These are phyloP conservation scores for Sedum album DNA, from an alignment of 164 flowering plant species.

Conservation along the genomic window DNA sequence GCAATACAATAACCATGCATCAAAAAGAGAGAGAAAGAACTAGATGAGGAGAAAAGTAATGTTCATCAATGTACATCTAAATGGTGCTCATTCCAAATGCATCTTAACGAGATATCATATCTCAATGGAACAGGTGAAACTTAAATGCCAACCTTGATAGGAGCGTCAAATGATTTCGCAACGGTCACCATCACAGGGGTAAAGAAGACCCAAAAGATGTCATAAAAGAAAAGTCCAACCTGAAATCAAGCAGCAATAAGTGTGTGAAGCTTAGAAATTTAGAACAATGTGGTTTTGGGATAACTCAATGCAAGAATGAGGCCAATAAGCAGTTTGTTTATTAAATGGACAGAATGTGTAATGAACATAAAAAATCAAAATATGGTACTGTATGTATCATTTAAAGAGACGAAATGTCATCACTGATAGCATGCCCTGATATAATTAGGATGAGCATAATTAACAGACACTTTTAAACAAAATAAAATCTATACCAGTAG, in stretches of 20 bases:
- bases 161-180: constrained; percentile 99
- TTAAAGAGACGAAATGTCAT: background rate
- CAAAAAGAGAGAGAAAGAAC: background rate
- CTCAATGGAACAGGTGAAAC: background rate
- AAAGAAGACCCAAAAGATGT: constrained; percentile 98
- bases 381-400: background rate
- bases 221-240: constrained; percentile 96
- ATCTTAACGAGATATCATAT: background rate
- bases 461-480: background rate
- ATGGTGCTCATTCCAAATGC: background rate
- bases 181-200: constrained; percentile 99
- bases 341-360: background rate
- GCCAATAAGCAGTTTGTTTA: background rate
- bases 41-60: background rate
- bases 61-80: background rate
- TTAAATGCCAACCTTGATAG: constrained; percentile 70
- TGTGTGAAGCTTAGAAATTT: background rate
- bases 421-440: background rate
- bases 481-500: constrained; percentile 58
- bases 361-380: background rate
- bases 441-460: background rate
- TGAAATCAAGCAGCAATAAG: constrained; percentile 21
- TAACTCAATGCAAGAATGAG: background rate
- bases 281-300: background rate
- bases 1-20: background rate